Conservation (phyloP, 2,329 filamentous ascomycete genomes). For the Sphaerulina musiva region DNA sequence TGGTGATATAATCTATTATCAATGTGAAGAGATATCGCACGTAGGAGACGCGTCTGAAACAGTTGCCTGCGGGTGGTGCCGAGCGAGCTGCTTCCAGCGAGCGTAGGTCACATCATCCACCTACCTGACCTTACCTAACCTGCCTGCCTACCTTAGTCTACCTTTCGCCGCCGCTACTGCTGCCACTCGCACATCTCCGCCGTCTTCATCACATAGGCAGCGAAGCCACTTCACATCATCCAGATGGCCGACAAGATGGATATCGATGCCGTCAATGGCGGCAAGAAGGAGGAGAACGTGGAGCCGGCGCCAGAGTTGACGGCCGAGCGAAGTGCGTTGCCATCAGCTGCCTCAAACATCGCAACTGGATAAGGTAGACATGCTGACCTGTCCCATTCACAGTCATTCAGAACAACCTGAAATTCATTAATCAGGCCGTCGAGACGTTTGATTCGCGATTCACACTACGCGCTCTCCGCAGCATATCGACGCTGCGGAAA, state of each 20-base stretch:
- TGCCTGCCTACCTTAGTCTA: not conserved
- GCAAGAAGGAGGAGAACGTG: conserved; percentile 38
- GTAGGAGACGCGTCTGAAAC: conserved; percentile 6
- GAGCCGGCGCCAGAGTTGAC: conserved; percentile 33
- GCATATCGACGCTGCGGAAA: conserved; percentile 93
- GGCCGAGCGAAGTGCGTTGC: conserved; percentile 30
- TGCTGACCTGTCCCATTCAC: conserved; percentile 9
- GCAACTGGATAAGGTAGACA: not conserved
- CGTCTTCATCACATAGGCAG: conserved; percentile 1
- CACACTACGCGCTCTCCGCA: conserved; percentile 85
- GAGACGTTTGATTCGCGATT: conserved; percentile 91
- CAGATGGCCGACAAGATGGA: conserved; percentile 48
- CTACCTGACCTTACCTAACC: too few relatives aligned
- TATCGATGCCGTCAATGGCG: conserved; percentile 33
- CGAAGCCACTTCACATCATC: conserved; percentile 8
- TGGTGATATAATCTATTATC: not conserved
- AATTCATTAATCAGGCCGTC: conserved; percentile 84
- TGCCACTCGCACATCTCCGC: not conserved
- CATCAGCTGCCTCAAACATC: conserved; percentile 14
- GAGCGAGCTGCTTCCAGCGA: not conserved
- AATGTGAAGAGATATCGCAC: not conserved
- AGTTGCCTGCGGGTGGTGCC: not conserved
- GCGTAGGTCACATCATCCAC: too few relatives aligned
- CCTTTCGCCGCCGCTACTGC: conserved; percentile 1
- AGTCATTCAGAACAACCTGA: conserved; percentile 96